Conservation (phyloP, 768 basidiomycete genomes). For the Mycena venus region DNA sequence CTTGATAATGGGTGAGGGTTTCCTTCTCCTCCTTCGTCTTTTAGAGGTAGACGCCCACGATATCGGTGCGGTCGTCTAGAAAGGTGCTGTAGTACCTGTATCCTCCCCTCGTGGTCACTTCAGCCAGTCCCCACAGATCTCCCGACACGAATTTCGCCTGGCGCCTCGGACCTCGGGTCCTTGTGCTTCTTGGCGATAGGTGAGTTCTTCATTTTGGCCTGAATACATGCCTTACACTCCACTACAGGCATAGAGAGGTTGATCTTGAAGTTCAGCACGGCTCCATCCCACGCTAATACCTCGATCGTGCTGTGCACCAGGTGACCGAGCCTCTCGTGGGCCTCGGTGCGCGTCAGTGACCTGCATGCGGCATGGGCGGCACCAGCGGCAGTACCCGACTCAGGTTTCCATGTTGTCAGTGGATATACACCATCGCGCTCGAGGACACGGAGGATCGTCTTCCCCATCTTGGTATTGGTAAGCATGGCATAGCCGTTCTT, state of each 20-base stretch:
- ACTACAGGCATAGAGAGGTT: slow-evolving; percentile 1
- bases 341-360: too few relatives aligned
- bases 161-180: not conserved
- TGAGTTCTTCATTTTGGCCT: slow-evolving; percentile 11
- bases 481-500: slow-evolving; percentile 1
- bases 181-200: slow-evolving; percentile 12
- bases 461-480: slow-evolving; percentile 8
- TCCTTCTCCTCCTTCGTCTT: not conserved
- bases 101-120: not conserved
- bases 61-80: slow-evolving; percentile 36
- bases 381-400: not conserved
- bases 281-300: not conserved
- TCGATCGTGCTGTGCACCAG: too few relatives aligned
- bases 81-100: too few relatives aligned
- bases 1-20: too few relatives aligned
- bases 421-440: slow-evolving; percentile 18
- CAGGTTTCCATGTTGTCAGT: not conserved
- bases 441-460: slow-evolving; percentile 16
- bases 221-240: slow-evolving; percentile 3
- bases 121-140: slow-evolving; percentile 40
- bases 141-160: slow-evolving; percentile 14
- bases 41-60: slow-evolving; percentile 24
- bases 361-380: not conserved
- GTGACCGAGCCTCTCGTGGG: too few relatives aligned
- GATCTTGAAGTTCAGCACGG: not conserved